These are phyloP conservation scores for Nothophoma quercina DNA, from an alignment of 2,329 filamentous ascomycete genomes.

Conservation along the genomic window DNA sequence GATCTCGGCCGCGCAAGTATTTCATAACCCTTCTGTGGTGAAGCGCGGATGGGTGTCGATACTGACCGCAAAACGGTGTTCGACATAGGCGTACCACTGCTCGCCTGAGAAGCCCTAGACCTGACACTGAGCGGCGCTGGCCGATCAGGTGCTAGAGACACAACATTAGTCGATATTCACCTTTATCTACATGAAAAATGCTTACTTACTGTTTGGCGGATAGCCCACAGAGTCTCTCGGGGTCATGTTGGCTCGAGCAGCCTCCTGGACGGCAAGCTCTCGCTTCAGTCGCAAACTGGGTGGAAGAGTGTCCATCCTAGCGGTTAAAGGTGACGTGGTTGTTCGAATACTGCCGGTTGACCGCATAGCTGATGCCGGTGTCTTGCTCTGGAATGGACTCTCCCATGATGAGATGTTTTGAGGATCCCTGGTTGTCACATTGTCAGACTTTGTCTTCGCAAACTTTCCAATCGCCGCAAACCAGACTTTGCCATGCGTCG, in stretches of 20 bases:
- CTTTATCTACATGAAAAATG: too few species aligned
- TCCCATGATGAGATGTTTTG: not conserved
- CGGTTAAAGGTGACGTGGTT: not conserved
- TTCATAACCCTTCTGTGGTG: not conserved
- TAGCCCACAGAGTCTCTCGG: not conserved
- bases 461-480: not conserved
- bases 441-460: constrained; percentile 6
- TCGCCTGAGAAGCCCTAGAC: constrained; percentile 16
- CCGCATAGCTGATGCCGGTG: not conserved
- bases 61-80: constrained; percentile 14
- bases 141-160: constrained; percentile 33
- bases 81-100: constrained; percentile 1
- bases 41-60: constrained; percentile 16
- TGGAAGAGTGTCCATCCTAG: constrained; percentile 12
- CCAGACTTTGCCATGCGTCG: not conserved
- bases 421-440: constrained; percentile 2
- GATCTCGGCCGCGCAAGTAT: not conserved
- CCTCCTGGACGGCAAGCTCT: constrained; percentile 5
- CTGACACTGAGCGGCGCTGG: constrained; percentile 34
- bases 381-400: constrained; percentile 3
- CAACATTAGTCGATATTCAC: not conserved
- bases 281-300: not conserved
- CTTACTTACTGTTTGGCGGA: constrained; percentile 15
- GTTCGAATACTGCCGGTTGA: not conserved
- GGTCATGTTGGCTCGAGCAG: not conserved